A percentile compares a stretch with the other conserved stretches of the same genome.
Evolutionary conservation across 108 stramenopile genomes (phyloP).

Genomic region (Conticribra weissflogii): DNA sequence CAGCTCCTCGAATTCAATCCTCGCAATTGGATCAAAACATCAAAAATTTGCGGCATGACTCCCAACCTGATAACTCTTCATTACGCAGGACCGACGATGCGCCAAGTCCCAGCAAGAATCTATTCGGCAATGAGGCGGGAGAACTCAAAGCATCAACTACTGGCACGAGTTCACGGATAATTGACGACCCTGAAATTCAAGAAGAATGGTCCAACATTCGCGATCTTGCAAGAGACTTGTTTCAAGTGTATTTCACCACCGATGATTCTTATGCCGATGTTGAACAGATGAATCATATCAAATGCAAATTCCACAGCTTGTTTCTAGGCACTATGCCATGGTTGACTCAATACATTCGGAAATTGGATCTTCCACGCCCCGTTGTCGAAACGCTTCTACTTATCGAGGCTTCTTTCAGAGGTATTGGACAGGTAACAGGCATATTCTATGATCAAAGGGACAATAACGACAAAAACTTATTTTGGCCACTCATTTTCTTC

Average conservation of each 20-base stretch:
- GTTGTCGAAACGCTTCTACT: conserved; percentile 13
- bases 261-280: conserved; percentile 1
- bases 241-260: conserved; percentile 8
- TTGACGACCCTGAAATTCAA: background rate
- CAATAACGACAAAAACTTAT: no score
- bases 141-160: no score
- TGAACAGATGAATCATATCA: background rate
- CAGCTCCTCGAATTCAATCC: background rate
- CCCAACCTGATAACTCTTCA: background rate
- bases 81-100: conserved; percentile 15
- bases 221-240: conserved; percentile 5
- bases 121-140: no score
- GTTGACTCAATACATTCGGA: conserved; percentile 4
- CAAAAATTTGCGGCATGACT: no score
- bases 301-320: background rate
- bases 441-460: no score
- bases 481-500: no score
- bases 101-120: conserved; percentile 1
- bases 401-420: conserved; percentile 27
- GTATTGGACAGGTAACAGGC: no score
- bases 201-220: conserved; percentile 4
- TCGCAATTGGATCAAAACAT: background rate
- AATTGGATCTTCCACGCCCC: background rate
- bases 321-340: conserved; percentile 27
- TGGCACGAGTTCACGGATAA: background rate